Percentiles rank a stretch among this genome's conserved stretches.
These are phyloP conservation scores for Williopsis jadinii DNA, from an alignment of 1,139 yeast species.

Conservation along the genomic window DNA sequence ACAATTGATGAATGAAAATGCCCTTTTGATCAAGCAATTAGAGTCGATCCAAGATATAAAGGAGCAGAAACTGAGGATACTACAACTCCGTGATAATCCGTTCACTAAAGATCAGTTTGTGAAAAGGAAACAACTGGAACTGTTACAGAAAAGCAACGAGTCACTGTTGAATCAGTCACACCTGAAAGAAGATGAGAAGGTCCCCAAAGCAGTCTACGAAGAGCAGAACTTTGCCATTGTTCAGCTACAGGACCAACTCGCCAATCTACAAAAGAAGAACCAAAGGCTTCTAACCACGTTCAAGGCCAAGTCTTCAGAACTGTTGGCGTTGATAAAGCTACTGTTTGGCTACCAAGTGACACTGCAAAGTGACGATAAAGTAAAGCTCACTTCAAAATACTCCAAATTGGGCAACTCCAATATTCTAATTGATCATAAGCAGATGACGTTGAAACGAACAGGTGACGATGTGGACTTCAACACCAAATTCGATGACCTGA, in stretches of 20 bases:
- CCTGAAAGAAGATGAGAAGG: conserved; percentile 18
- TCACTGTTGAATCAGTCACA: conserved; percentile 31
- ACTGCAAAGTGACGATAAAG: conserved; percentile 54
- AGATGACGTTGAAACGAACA: conserved; percentile 26
- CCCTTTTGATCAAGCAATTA: conserved; percentile 30
- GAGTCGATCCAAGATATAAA: conserved; percentile 26
- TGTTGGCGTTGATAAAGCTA: conserved; percentile 60
- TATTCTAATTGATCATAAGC: conserved; percentile 27
- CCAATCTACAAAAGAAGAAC: conserved; percentile 49
- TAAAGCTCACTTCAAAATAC: conserved; percentile 57
- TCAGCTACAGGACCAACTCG: conserved; percentile 41
- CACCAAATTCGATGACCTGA: conserved; percentile 46
- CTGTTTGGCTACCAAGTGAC: conserved; percentile 73
- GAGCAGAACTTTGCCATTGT: conserved; percentile 51
- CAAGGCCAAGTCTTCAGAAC: conserved; percentile 66
- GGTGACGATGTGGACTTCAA: conserved; percentile 29
- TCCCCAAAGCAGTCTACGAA: conserved; percentile 64
- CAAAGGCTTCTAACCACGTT: conserved; percentile 58
- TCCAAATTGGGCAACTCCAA: background rate
- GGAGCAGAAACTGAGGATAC: conserved; percentile 40
- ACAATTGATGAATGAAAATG: conserved; percentile 30
- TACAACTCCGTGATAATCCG: conserved; percentile 67
- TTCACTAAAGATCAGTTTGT: conserved; percentile 56
- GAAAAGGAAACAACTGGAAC: conserved; percentile 46
- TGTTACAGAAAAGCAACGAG: conserved; percentile 54